A percentile compares a stretch with the other conserved stretches of the same genome.
Conservation (phyloP, 805 yeast species). For the Candida odintsovae region DNA sequence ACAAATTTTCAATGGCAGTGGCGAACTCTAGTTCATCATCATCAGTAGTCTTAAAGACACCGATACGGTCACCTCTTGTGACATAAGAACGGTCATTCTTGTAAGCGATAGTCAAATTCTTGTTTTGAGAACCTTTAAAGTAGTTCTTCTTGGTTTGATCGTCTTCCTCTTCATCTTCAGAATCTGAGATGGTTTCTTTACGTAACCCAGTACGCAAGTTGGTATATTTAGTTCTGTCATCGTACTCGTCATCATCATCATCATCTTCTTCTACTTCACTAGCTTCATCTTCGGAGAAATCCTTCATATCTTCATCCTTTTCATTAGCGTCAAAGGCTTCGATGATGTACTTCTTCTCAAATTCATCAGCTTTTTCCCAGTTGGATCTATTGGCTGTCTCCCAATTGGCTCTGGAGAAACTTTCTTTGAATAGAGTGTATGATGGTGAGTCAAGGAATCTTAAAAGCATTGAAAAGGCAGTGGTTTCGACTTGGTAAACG, state of each 20-base stretch:
- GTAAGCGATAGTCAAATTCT: slow-evolving; percentile 64
- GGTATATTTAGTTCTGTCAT: slow-evolving; percentile 17
- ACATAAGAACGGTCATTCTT: slow-evolving; percentile 72
- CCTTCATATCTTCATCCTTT: slow-evolving; percentile 31
- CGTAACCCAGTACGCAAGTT: slow-evolving; percentile 18
- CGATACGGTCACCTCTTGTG: slow-evolving; percentile 71
- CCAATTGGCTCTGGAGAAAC: slow-evolving; percentile 51
- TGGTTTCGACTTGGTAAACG: slow-evolving; percentile 38
- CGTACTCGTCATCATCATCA: slow-evolving; percentile 31
- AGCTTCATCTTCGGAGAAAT: slow-evolving; percentile 20
- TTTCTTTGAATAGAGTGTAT: slow-evolving; percentile 46
- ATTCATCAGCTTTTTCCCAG: slow-evolving; percentile 38
- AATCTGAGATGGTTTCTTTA: slow-evolving; percentile 24
- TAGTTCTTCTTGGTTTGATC: slow-evolving; percentile 22
- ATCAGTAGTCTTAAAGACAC: slow-evolving; percentile 64
- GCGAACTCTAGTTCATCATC: slow-evolving; percentile 49
- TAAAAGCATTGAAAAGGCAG: slow-evolving; percentile 55
- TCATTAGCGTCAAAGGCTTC: slow-evolving; percentile 44
- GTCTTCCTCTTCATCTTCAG: slow-evolving; percentile 34
- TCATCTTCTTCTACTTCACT: slow-evolving; percentile 29
- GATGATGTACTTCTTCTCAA: slow-evolving; percentile 50
- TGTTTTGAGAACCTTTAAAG: slow-evolving; percentile 40
- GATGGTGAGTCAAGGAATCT: slow-evolving; percentile 39
- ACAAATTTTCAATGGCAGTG: slow-evolving; percentile 61
- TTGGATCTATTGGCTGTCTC: slow-evolving; percentile 46